A percentile compares a stretch with the other conserved stretches of the same genome.
phyloP scores from a whole-genome alignment of 2,329 filamentous ascomycete species.

The Aspergillus sp. region DNA sequence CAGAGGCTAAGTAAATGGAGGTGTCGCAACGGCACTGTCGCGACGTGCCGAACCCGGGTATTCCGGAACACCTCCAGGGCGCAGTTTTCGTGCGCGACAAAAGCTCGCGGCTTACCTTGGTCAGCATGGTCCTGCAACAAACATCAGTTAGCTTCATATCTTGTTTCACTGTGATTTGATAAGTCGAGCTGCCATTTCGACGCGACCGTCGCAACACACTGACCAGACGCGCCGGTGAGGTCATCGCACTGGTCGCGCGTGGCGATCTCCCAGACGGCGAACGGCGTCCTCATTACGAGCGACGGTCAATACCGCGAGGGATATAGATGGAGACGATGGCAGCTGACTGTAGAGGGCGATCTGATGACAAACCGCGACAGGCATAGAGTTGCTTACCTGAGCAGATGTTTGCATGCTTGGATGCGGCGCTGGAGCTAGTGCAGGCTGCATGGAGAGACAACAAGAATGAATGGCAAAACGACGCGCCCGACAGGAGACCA shows the following conservation, averaged over 20 bases:
- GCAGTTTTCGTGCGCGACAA: neutral
- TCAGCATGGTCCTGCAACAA: constrained; percentile 43
- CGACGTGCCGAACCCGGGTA: constrained; percentile 31
- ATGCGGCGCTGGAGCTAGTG: constrained; percentile 51
- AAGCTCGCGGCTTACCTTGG: constrained; percentile 42
- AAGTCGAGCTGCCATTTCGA: neutral
- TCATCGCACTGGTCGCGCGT: constrained; percentile 5
- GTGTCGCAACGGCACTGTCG: neutral
- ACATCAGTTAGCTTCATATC: constrained; percentile 12
- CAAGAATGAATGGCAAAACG: constrained; percentile 15
- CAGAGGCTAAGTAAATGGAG: neutral
- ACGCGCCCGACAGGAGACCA: constrained; percentile 18
- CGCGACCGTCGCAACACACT: constrained; percentile 12
- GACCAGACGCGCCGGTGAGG: constrained; percentile 6
- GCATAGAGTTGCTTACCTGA: constrained; percentile 53
- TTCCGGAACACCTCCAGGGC: constrained; percentile 13
- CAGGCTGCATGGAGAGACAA: constrained; percentile 42
- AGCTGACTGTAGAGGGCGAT: constrained; percentile 16
- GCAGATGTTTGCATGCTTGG: constrained; percentile 49
- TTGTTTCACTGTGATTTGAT: neutral
- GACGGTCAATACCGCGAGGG: neutral
- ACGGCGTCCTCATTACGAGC: neutral
- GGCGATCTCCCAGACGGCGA: neutral
- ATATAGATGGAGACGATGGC: neutral
- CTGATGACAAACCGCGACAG: constrained; percentile 40